Evolutionary conservation across 2,329 filamentous ascomycete genomes (phyloP), one percentile per base, ranked within the genome.

Genomic region (Aspergillus glaucus): DNA sequence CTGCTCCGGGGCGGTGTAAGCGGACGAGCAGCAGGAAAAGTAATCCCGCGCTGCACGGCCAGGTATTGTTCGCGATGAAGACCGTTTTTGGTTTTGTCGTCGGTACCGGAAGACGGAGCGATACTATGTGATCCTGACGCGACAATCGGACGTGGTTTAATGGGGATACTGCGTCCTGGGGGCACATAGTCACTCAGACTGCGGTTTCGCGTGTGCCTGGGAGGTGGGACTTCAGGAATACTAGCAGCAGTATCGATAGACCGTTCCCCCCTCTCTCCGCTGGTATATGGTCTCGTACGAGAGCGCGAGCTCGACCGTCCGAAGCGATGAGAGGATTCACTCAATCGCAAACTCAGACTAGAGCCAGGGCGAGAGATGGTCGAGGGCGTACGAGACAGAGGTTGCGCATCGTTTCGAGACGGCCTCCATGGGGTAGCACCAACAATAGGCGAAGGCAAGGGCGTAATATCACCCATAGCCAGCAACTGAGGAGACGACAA

Each of bases 151-250:
- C 89, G 81, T 28, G 74, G 71, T 61, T 82, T 87, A 1, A 85
- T 78, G 44, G 86, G 79, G 40, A 82, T 77, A 55, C 85, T 74
- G 10, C 60, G 59, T 4, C 80, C 73, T 47, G 93, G 87, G 2
- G 90, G 89, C 0, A 83, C 78, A 67, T 95, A 95, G 55, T 96
- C 91, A 72, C 90, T 95, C 22, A 93, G 74, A 67, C 91, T 96
- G 59, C 91, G 80, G 65, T 93, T 90, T 50, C 87, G 80, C 10
- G 75, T 74, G 65, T 88, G 87, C 12, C 58, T 66, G 48, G 55
- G 59, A 34, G 58, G 58, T 7, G 14, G 9, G 8, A 34, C 9
- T 54, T 54, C 15, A 67, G 67, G 26, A 62, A 62, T 45, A 50
- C 56, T 59, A 46, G 51, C 47, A 47, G 57, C 53, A 32, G 52